Conservation (phyloP, 1,139 yeast species). For the Zygosaccharomyces pseudobailii region DNA sequence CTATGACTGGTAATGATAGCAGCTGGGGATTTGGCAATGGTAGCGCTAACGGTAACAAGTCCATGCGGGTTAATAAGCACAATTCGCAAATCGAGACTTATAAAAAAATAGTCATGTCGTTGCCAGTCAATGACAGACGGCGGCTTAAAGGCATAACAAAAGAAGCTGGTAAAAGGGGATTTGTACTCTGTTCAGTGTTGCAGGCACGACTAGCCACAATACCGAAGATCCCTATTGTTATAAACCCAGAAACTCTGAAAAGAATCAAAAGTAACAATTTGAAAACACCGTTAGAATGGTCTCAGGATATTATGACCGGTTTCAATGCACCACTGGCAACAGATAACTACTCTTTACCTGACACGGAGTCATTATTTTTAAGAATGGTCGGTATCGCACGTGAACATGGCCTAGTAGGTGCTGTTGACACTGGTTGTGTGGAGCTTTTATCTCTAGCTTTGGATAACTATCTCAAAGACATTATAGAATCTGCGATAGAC, state of each 20-base stretch:
- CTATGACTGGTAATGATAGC: slow-evolving; percentile 27
- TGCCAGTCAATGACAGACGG: slow-evolving; percentile 79
- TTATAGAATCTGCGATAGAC: slow-evolving; percentile 73
- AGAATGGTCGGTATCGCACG: slow-evolving; percentile 80
- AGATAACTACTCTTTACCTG: slow-evolving; percentile 80
- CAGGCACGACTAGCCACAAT: slow-evolving; percentile 79
- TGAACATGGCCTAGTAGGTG: slow-evolving; percentile 88
- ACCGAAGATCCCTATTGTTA: slow-evolving; percentile 81
- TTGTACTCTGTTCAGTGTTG: slow-evolving; percentile 69
- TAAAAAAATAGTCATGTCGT: slow-evolving; percentile 80
- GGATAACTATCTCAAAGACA: slow-evolving; percentile 69
- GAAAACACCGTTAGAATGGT: slow-evolving; percentile 73
- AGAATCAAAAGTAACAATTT: slow-evolving; percentile 37
- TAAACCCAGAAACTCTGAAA: slow-evolving; percentile 42
- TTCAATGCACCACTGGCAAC: slow-evolving; percentile 77
- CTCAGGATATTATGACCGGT: slow-evolving; percentile 90
- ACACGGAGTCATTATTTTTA: slow-evolving; percentile 60
- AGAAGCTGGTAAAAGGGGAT: slow-evolving; percentile 74
- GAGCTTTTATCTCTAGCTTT: slow-evolving; percentile 76
- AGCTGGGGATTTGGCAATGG: slow-evolving; percentile 33
- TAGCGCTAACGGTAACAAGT: slow-evolving; percentile 19
- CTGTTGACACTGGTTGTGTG: slow-evolving; percentile 64
- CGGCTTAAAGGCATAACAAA: slow-evolving; percentile 78
- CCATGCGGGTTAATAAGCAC: slow-evolving; percentile 29
- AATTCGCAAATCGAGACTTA: slow-evolving; percentile 67